Percentiles rank a stretch among this genome's conserved stretches.
These are phyloP conservation scores for Guyanaporus albipodus DNA, from an alignment of 768 basidiomycete species.

Conservation along the genomic window DNA sequence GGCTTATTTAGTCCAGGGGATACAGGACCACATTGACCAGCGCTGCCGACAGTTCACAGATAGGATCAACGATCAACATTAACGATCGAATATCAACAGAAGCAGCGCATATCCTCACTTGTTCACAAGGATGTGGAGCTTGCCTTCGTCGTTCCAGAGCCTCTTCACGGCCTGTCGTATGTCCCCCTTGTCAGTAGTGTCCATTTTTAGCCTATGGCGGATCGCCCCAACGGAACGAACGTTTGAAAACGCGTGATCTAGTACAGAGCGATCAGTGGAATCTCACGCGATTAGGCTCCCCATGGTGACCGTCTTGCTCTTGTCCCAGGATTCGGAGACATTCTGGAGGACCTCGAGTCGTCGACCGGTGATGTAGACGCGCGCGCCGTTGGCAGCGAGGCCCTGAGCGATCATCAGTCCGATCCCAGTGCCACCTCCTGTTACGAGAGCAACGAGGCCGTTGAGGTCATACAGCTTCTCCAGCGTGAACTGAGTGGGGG, in stretches of 20 bases:
- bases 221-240: background rate
- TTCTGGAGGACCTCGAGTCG: conserved; percentile 61
- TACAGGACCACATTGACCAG: conserved; percentile 67
- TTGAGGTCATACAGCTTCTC: conserved; percentile 46
- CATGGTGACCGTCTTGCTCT: conserved; percentile 31
- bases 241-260: background rate
- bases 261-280: background rate
- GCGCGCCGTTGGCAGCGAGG: conserved; percentile 73
- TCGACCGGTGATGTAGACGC: conserved; percentile 76
- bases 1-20: conserved; percentile 56
- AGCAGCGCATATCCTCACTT: conserved; percentile 46
- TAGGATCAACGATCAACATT: background rate
- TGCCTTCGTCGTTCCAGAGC: conserved; percentile 46
- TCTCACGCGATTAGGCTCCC: conserved; percentile 60
- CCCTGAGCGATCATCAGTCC: conserved; percentile 68
- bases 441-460: conserved; percentile 51
- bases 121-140: conserved; percentile 75
- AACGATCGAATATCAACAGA: background rate
- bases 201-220: conserved; percentile 60
- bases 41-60: conserved; percentile 38
- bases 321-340: conserved; percentile 46
- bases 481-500: conserved; percentile 20
- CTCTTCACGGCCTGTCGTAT: conserved; percentile 52
- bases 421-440: conserved; percentile 50
- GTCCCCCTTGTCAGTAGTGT: conserved; percentile 65